Conservation (phyloP, 2,329 filamentous ascomycete species). For the Coniochaeta pulveracea region DNA sequence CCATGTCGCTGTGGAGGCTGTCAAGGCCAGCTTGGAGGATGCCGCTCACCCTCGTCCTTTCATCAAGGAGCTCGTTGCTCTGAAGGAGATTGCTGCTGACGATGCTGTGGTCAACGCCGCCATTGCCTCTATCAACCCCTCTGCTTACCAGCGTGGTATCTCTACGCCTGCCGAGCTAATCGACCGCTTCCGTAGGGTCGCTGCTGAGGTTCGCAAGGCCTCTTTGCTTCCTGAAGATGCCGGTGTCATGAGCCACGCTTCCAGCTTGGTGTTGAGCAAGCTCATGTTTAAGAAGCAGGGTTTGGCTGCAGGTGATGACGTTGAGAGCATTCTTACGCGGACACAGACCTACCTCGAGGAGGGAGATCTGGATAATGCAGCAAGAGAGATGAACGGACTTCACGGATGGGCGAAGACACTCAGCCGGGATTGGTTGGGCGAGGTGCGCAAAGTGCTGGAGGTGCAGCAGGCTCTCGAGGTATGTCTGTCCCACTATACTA, state of each 20-base stretch:
- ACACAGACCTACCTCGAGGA: slow-evolving; percentile 88
- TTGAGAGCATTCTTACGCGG: slow-evolving; percentile 84
- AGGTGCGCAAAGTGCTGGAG: slow-evolving; percentile 86
- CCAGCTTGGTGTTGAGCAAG: slow-evolving; percentile 81
- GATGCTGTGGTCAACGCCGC: slow-evolving; percentile 84
- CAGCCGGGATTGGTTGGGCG: slow-evolving; percentile 84
- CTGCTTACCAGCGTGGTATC: slow-evolving; percentile 86
- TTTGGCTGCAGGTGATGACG: slow-evolving; percentile 72
- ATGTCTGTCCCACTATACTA: slow-evolving; percentile 26
- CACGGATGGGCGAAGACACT: slow-evolving; percentile 92
- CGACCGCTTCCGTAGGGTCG: slow-evolving; percentile 90
- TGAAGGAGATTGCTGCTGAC: slow-evolving; percentile 81
- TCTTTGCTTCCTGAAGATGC: slow-evolving; percentile 85
- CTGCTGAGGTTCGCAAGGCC: slow-evolving; percentile 86
- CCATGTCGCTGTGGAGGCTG: slow-evolving; percentile 88
- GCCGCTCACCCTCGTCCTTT: slow-evolving; percentile 71
- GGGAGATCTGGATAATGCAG: slow-evolving; percentile 81
- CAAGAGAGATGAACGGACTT: slow-evolving; percentile 88
- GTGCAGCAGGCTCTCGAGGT: slow-evolving; percentile 95
- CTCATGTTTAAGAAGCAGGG: slow-evolving; percentile 93
- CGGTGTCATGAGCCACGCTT: slow-evolving; percentile 87
- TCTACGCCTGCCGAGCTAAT: slow-evolving; percentile 76
- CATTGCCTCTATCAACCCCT: slow-evolving; percentile 91
- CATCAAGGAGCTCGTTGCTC: slow-evolving; percentile 80
- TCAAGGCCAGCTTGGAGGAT: slow-evolving; percentile 71